A percentile compares a stretch with the other conserved stretches of the same genome.
These are phyloP conservation scores for Ophiostoma novo-ulmi DNA, from an alignment of 2,329 filamentous ascomycete species.

Conservation along the genomic window DNA sequence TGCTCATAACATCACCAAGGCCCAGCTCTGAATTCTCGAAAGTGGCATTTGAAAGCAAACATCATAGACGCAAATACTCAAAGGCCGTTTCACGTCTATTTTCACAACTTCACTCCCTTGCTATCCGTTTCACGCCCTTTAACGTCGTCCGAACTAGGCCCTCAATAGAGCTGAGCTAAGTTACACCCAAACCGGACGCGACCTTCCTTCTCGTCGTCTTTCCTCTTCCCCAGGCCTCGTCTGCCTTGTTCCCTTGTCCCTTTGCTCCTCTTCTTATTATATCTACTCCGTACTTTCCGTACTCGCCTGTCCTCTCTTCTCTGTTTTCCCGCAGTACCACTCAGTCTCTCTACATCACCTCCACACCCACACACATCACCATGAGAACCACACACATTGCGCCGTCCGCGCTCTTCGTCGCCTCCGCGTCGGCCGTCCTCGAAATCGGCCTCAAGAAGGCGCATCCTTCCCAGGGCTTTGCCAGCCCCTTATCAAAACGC, in stretches of 20 bases:
- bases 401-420: slow-evolving; percentile 18
- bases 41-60: not conserved
- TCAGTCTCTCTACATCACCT: not conserved
- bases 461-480: slow-evolving; percentile 23
- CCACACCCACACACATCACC: not conserved
- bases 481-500: slow-evolving; percentile 27
- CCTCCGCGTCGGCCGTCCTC: slow-evolving; percentile 24
- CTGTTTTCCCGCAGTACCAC: not conserved
- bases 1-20: not conserved
- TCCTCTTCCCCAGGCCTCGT: not conserved
- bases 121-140: slow-evolving; percentile 8
- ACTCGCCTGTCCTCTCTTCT: not conserved
- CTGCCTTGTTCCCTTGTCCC: not conserved
- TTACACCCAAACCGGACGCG: slow-evolving; percentile 9
- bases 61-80: not conserved
- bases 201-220: not conserved
- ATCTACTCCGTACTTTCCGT: not conserved
- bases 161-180: not conserved
- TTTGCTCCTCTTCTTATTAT: not conserved
- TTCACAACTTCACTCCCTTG: not conserved
- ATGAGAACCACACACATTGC: slow-evolving; percentile 9
- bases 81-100: slow-evolving; percentile 4
- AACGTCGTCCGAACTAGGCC: slow-evolving; percentile 4
- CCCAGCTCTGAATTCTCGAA: not conserved
- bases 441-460: slow-evolving; percentile 27